Base-by-base conservation (phyloP, 148 eudicot genomes). In the Vaccinium corymbosum region DNA sequence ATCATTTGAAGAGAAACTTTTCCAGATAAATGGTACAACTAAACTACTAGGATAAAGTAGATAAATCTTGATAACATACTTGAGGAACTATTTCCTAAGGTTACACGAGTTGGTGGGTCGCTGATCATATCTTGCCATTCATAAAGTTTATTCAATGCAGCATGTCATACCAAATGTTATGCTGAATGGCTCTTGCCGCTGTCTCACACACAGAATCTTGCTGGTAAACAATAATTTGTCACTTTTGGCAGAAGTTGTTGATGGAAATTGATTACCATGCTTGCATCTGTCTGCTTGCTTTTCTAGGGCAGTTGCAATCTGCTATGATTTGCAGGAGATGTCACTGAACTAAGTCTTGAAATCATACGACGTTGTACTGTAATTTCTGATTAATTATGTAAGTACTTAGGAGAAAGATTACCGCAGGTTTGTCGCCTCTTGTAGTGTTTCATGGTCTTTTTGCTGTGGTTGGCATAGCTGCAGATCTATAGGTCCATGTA, bases 381-480 rank as follows among this genome's bases (percentile, higher is more conserved):
- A 32, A 35, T 13, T 32, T 32, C 48, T 13, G 48, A 12, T 32
- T 29, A 25, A 71, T 27, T 71, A 8, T 5, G 16, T 35, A 14
- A 25, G 9, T 22, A 76, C 27, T 51, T 13, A 1, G 16, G 29
- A 22, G 17, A 27, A 78, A 27, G 22, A 32, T 79, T 79, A 79
- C 66, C 81, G 15, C 22, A 55, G 15, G 3, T 79, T 48, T 57
- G 59, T 32, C 4, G 3, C 27, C 0, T 55, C 29, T 53, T 50
- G 25, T 32, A 50, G 48, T 35, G 51, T 38, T 32, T 87, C 89
- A 53, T 83, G 68, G 52, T 46, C 88, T 74, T 73, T 86, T 62
- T 76, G 89, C 59, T 84, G 88, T 78, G 92, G 91, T 55, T 79
- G 92, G 86, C 90, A 64, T 70, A 91, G 86, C 85, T 91, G 90